Base-by-base conservation (phyloP, 2,329 filamentous ascomycete species). In the Capronia coronata region DNA sequence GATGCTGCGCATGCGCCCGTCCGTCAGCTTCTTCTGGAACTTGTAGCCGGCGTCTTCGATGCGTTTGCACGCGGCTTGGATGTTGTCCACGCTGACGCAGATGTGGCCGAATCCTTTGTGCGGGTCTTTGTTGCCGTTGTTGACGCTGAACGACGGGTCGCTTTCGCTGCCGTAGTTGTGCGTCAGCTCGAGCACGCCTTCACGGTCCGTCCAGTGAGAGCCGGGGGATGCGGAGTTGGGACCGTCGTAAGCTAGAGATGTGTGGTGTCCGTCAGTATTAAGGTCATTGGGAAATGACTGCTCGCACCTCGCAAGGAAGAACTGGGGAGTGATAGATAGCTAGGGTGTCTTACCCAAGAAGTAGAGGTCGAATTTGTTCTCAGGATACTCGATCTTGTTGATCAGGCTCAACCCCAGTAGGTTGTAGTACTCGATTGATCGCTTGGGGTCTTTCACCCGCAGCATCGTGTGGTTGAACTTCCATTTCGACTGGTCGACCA, bases 11-110 rank as follows among this genome's bases (percentile, higher is more conserved):
- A 94, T 94, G 49, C 84, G 78, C 2, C 93, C 93, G 59, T 97
- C 91, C 0, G 81, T 81, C 49, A 97, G 74, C 71, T 87, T 94
- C 80, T 97, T 97, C 76, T 97, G 88, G 71, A 97, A 98, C 56
- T 78, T 79, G 71, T 95, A 95, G 0, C 90, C 90, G 5, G 86
- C 89, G 64, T 91, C 86, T 67, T 94, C 88, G 53, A 98, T 78
- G 49, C 90, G 79, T 73, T 89, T 75, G 74, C 93, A 97, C 1
- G 91, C 90, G 2, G 85, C 87, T 71, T 94, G 86, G 56, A 96
- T 84, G 67, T 87, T 82, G 70, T 89, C 85, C 43, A 89, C 85
- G 43, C 79, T 80, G 65, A 97, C 83, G 63, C 87, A 91, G 18
- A 89, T 80, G 67, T 97, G 91, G 2, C 89, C 89, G 64, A 93